These are phyloP conservation scores for Blechomonas ayalai DNA, from an alignment of 208 protist genomes.

Conservation along the genomic window DNA sequence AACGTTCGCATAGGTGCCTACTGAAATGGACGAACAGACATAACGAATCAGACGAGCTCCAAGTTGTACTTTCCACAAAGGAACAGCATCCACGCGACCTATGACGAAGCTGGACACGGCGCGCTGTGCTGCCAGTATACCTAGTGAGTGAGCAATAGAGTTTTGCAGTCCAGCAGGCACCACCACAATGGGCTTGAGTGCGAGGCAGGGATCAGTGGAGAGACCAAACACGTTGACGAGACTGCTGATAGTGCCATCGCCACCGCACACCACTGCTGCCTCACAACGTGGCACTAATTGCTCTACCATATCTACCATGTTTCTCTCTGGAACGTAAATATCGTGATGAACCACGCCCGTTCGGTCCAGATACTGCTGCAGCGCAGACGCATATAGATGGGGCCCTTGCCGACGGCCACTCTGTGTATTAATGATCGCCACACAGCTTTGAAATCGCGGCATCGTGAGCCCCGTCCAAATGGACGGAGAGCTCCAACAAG, in stretches of 20 bases:
- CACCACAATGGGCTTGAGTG: slow-evolving; percentile 33
- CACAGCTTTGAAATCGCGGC: slow-evolving; percentile 33
- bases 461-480: slow-evolving; percentile 2
- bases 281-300: slow-evolving; percentile 10
- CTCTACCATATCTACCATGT: slow-evolving; percentile 17
- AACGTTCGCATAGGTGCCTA: slow-evolving; percentile 46
- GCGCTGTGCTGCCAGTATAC: slow-evolving; percentile 48
- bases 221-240: slow-evolving; percentile 41
- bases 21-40: slow-evolving; percentile 54
- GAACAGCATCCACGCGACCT: slow-evolving; percentile 37
- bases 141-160: slow-evolving; percentile 65
- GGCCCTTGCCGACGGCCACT: slow-evolving; percentile 44
- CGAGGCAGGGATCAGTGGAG: neutral
- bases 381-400: slow-evolving; percentile 36
- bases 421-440: slow-evolving; percentile 60
- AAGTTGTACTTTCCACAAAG: slow-evolving; percentile 62
- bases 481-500: no score
- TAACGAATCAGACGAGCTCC: slow-evolving; percentile 29
- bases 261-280: slow-evolving; percentile 52
- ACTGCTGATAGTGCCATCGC: slow-evolving; percentile 73
- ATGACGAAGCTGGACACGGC: slow-evolving; percentile 55
- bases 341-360: slow-evolving; percentile 64
- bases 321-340: slow-evolving; percentile 30
- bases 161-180: slow-evolving; percentile 74
- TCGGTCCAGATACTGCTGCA: slow-evolving; percentile 57